Conservation (phyloP, 192 early-diverging fungal species). For the Kickxella alabastrina region DNA sequence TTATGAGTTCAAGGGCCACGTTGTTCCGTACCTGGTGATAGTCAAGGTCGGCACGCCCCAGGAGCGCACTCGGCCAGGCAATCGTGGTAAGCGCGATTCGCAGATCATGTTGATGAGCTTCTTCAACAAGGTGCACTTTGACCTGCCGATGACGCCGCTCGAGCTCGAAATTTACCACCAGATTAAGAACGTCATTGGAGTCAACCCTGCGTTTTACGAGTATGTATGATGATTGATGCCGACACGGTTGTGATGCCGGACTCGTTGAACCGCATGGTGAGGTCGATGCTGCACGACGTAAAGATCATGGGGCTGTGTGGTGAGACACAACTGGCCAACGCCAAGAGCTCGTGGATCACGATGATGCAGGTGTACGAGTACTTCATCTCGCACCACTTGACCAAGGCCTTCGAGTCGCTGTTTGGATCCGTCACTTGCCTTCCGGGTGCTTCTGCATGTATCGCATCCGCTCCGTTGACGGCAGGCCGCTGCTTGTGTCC, state of each 20-base stretch:
- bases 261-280: conserved; percentile 90
- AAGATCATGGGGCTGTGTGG: conserved; percentile 93
- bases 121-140: conserved; percentile 93
- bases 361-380: conserved; percentile 99
- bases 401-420: conserved; percentile 95
- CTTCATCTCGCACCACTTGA: conserved; percentile 92
- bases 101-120: conserved; percentile 97
- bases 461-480: conserved; percentile 82
- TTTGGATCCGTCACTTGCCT: conserved; percentile 96
- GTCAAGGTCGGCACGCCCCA: conserved; percentile 84
- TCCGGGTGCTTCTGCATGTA: conserved; percentile 99
- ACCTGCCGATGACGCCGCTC: conserved; percentile 86
- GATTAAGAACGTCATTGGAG: conserved; percentile 97
- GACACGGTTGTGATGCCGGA: conserved; percentile 91
- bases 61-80: conserved; percentile 84
- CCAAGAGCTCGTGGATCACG: conserved; percentile 87
- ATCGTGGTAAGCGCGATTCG: conserved; percentile 97
- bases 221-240: conserved; percentile 95
- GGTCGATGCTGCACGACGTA: conserved; percentile 83
- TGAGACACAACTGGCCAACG: conserved; percentile 88
- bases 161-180: conserved; percentile 97
- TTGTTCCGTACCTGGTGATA: conserved; percentile 90
- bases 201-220: conserved; percentile 91
- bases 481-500: conserved; percentile 80
- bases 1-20: conserved; percentile 83